Percentiles rank a stretch among this genome's conserved stretches.
Evolutionary conservation across 768 basidiomycete species (phyloP).

Genomic region (Calvatia gigantea): DNA sequence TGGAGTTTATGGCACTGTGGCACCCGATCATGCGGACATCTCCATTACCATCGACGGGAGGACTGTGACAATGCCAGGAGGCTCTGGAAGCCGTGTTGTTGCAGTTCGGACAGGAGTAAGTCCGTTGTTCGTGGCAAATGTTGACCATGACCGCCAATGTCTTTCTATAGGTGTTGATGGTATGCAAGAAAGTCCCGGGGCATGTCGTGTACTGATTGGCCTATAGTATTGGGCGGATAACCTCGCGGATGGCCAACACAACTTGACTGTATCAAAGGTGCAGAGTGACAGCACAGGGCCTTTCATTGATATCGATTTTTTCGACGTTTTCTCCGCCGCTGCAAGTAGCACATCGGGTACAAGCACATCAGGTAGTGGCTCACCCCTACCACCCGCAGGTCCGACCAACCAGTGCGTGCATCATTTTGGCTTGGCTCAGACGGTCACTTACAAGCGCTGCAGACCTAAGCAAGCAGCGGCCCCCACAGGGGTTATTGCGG

Average conservation of each 20-base stretch:
- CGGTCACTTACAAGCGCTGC: not conserved
- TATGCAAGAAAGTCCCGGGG: constrained; percentile 13
- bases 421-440: not conserved
- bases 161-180: constrained; percentile 29
- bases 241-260: constrained; percentile 36
- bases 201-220: constrained; percentile 1
- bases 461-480: not conserved
- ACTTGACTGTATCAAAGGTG: constrained; percentile 30
- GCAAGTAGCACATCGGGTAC: not conserved
- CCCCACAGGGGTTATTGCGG: not conserved
- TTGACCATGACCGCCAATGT: not conserved
- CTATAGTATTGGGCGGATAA: constrained; percentile 40
- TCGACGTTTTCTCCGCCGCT: constrained; percentile 32
- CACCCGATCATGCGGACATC: constrained; percentile 47
- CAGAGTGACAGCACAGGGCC: constrained; percentile 26
- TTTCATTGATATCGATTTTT: constrained; percentile 43
- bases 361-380: not conserved
- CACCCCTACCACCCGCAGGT: not conserved
- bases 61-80: constrained; percentile 28
- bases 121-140: not conserved
- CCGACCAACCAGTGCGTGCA: not conserved
- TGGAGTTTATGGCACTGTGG: constrained; percentile 49
- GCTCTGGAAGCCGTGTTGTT: constrained; percentile 27
- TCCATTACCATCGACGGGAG: constrained; percentile 43
- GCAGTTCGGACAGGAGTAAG: constrained; percentile 21